Evolutionary conservation across 2,329 filamentous ascomycete genomes (phyloP).

Genomic region (Beauveria pseudobassiana): DNA sequence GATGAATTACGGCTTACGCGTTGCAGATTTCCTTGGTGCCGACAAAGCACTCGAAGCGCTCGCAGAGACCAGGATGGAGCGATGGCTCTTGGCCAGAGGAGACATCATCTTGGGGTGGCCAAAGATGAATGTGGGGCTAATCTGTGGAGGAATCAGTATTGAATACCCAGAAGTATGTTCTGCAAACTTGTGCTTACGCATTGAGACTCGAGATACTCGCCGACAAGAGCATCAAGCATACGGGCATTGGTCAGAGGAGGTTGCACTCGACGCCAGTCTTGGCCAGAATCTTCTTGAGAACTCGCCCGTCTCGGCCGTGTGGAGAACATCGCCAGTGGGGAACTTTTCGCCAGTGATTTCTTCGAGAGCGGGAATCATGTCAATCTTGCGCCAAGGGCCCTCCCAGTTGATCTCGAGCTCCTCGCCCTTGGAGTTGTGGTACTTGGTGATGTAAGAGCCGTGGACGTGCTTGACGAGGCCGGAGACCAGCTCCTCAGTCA

Average conservation of each 20-base stretch:
- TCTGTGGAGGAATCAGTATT: constrained; percentile 15
- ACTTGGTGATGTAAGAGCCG: constrained; percentile 77
- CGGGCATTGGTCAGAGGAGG: constrained; percentile 84
- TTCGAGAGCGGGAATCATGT: constrained; percentile 86
- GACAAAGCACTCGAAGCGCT: constrained; percentile 96
- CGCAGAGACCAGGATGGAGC: constrained; percentile 74
- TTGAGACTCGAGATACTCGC: constrained; percentile 90
- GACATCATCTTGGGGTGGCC: constrained; percentile 74
- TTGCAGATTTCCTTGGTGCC: constrained; percentile 75
- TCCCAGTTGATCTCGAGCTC: constrained; percentile 93
- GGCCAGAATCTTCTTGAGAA: constrained; percentile 79
- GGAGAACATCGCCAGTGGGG: constrained; percentile 78
- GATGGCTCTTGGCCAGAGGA: constrained; percentile 92
- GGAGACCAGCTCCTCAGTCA: constrained; percentile 90
- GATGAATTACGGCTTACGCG: constrained; percentile 37
- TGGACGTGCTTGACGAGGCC: constrained; percentile 83
- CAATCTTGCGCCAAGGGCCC: constrained; percentile 82
- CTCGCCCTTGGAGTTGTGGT: constrained; percentile 80
- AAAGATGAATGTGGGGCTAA: constrained; percentile 65
- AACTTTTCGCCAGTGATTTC: constrained; percentile 89
- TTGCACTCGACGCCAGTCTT: constrained; percentile 88
- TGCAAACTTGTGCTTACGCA: constrained; percentile 38
- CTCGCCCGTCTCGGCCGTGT: constrained; percentile 80
- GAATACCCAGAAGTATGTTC: not conserved
- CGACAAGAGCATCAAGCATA: constrained; percentile 92